Evolutionary conservation across 2,329 filamentous ascomycete species (phyloP), one percentile per base, ranked within the genome.

Genomic region (Colletotrichum tanaceti): DNA sequence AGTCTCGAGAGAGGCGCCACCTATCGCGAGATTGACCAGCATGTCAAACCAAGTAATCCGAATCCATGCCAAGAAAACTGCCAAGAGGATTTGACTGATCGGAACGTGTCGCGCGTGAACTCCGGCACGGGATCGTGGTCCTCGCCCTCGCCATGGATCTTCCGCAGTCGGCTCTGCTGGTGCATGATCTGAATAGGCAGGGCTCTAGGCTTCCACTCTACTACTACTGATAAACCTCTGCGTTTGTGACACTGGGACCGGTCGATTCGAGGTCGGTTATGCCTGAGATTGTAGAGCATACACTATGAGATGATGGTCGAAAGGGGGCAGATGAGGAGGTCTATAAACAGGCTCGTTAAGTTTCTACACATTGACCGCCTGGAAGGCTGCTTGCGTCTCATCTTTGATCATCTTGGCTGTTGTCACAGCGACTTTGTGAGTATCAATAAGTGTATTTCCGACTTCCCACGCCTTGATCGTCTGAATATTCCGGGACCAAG

Each of bases 1-100:
- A n/a, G n/a, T n/a, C n/a, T n/a, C 74, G 39, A 78, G 66, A 18
- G 72, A 67, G 32, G 74, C 70, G 16, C 59, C 83, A n/a, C 86
- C 89, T 74, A 91, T 80, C 10, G 82, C 68, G 9, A 80, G 78
- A 86, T 91, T 89, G 20, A 85, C 86, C 7, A 90, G 68, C 35
- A 91, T 78, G 72, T 91, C 89, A 2, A 85, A 76, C 82, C 85
- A 89, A 24, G 85, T 87, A 6, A 84, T 78, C 65, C 84, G 85
- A 70, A 90, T 70, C 89, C 89, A 91, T 16, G 50, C 58, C 39
- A 49, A 6, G 39, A 60, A 52, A 70, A 70, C 2, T 50, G 38
- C 43, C 63, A 58, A 11, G 24, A 46, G 4, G 47, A 39, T 14
- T 39, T 28, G 5, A 39, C 32, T 6, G 66, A 70, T 4, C 63